Base-by-base conservation (phyloP, 176 grass and related monocot genomes). In the Aegilops bicornis region DNA sequence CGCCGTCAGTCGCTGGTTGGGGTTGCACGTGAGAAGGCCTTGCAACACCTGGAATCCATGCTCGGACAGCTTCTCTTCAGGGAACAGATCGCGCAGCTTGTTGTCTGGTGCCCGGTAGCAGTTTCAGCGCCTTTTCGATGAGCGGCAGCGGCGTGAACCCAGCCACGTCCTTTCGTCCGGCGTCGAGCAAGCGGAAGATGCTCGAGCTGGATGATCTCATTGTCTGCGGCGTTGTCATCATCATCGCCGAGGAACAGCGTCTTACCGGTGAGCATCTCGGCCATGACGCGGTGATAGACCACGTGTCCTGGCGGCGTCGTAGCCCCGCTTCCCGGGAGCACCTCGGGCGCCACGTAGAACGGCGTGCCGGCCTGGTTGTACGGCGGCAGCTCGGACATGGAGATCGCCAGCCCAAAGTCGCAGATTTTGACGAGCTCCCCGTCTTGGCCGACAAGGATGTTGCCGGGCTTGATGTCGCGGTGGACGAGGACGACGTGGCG, bases 261-360 rank as follows among this genome's bases (percentile, higher is more conserved):
- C 73, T 76, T 76, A 25, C 43, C 43, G 43, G 73, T 76, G 73
- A 76, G 24, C 43, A 76, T 50, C 43, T 76, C 25, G 7, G 25
- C 73, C 73, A 76, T 76, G 73, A 76, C 73, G 45, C 73, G 52
- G 14, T 24, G 23, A 76, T 24, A 15, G 73, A 76, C 73, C 73
- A 76, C 40, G 23, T 50, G 73, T 76, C 73, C 2, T n/a, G n/a
- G 52, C 73, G 15, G 42, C 42, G 24, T 76, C 42, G 24, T 76
- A 76, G 8, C 52, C 42, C 0, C 3, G 24, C 73, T 76, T 50
- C 45, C 40, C 42, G 52, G 73, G 14, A 76, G 43, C 73, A 76
- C 48, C 14, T 76, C 73, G 24, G 73, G 73, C 7, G 73, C 73
- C 24, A 76, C 27, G 73, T 76, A 76, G 23, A 43, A 8, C 42